Conservation (phyloP, 2,329 filamentous ascomycete species). For the Talaromyces rugulosus region DNA sequence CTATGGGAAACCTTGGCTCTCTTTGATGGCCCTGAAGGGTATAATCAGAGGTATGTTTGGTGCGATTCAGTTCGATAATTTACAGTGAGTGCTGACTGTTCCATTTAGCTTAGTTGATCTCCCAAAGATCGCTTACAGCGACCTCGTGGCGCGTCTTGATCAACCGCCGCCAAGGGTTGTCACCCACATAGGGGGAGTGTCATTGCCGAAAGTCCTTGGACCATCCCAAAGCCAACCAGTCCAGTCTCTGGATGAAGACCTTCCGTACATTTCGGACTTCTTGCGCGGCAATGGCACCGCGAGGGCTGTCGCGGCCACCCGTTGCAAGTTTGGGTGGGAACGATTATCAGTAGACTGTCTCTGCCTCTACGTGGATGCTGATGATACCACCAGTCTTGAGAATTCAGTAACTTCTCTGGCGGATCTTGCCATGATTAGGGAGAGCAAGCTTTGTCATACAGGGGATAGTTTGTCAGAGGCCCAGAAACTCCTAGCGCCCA, state of each 20-base stretch:
- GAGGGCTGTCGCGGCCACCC: constrained; percentile 4
- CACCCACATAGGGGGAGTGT: not conserved
- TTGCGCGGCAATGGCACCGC: not conserved
- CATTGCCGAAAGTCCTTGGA: not conserved
- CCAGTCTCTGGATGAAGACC: constrained; percentile 1
- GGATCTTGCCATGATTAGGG: not conserved
- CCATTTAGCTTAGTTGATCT: constrained; percentile 1
- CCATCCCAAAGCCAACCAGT: not conserved
- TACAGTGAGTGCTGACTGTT: constrained; percentile 1
- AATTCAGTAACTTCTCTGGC: not conserved
- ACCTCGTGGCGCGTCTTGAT: not conserved
- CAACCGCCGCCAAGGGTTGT: not conserved
- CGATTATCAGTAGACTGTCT: constrained; percentile 3
- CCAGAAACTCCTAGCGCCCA: not conserved
- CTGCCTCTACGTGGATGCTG: constrained; percentile 10
- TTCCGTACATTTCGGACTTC: not conserved
- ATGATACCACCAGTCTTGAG: not conserved
- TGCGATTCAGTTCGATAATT: not conserved
- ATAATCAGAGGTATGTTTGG: constrained; percentile 4
- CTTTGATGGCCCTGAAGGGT: constrained; percentile 7
- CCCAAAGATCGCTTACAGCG: not conserved
- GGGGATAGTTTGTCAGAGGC: not conserved
- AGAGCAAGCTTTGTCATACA: not conserved
- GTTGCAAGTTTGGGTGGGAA: constrained; percentile 6
- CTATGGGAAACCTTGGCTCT: constrained; percentile 4